Evolutionary conservation across 768 basidiomycete genomes (phyloP), one percentile per base, ranked within the genome.

Genomic region (Daedaleopsis nitida): DNA sequence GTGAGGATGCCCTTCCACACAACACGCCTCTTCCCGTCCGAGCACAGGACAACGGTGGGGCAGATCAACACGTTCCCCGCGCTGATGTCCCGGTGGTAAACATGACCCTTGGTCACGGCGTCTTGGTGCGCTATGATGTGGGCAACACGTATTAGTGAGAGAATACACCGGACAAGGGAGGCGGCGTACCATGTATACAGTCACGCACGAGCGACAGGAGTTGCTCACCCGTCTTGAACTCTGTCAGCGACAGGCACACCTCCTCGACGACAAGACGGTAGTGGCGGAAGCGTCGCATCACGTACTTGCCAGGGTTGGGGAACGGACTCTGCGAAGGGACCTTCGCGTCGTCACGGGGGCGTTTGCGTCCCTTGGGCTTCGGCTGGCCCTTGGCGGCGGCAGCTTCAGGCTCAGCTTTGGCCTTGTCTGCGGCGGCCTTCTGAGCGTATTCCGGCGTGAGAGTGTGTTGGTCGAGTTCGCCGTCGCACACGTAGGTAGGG

Each of bases 261-360:
- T 59, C 59, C 38, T 60, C 27, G 12, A 57, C 51, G 3, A 57
- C 59, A 11, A 64, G 45, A 13, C 63, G 50, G 37, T 64, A 64
- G 56, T 64, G 63, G 11, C 35, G 32, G 17, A 49, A 27, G 12
- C 11, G 10, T 12, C 45, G 5, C 16, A n/a, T 23, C n/a, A 47
- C 14, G 13, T 43, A n/a, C n/a, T 43, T 14, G n/a, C 42, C 42
- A 43, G 14, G 5, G 13, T 43, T 43, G 39, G 39, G 39, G 3
- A 42, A 35, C 43, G 11, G 27, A 32, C 27, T 32, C 3, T 32
- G 27, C 27, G 39, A 12, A 11, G 39, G 39, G 2, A 17, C 39
- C 11, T 42, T 42, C 39, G 17, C 39, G 11, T 12, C 39, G 13
- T 42, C 24, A 52, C 5, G 27, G 27, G 39, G 39, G 17, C 45